phyloP scores from a whole-genome alignment of 2,329 filamentous ascomycete genomes.

The Cadophora sp. region DNA sequence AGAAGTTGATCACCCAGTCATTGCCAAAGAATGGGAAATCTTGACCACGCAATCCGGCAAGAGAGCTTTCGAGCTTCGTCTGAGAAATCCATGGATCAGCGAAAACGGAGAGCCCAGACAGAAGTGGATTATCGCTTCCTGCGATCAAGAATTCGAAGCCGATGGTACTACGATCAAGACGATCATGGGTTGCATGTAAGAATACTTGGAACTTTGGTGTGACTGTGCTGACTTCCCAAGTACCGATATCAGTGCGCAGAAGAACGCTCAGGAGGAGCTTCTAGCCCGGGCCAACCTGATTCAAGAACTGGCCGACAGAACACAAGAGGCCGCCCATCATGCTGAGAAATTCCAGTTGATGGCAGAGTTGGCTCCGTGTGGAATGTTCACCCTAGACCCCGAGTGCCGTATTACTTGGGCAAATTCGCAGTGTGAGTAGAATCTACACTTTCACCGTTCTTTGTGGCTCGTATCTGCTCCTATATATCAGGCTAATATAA shows the following conservation, averaged over 20 bases:
- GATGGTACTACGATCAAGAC: slow-evolving; percentile 35
- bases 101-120: slow-evolving; percentile 31
- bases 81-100: slow-evolving; percentile 46
- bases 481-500: neutral
- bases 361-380: slow-evolving; percentile 37
- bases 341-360: slow-evolving; percentile 37
- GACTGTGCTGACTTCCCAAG: slow-evolving; percentile 19
- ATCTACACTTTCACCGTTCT: neutral
- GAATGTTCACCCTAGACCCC: slow-evolving; percentile 36
- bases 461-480: neutral
- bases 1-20: slow-evolving; percentile 38
- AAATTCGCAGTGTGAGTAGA: slow-evolving; percentile 36
- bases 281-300: slow-evolving; percentile 32
- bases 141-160: slow-evolving; percentile 38
- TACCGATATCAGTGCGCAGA: slow-evolving; percentile 37
- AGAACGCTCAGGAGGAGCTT: slow-evolving; percentile 34
- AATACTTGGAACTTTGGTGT: neutral
- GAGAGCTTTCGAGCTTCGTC: slow-evolving; percentile 36
- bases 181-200: slow-evolving; percentile 39
- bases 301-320: slow-evolving; percentile 32
- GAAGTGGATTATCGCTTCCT: slow-evolving; percentile 38
- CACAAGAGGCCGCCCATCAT: slow-evolving; percentile 36
- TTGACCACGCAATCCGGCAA: slow-evolving; percentile 32
- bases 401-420: slow-evolving; percentile 38
- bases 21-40: slow-evolving; percentile 34